Evolutionary conservation across 306 rosid genomes (phyloP).

Genomic region (Vicia sativa): DNA sequence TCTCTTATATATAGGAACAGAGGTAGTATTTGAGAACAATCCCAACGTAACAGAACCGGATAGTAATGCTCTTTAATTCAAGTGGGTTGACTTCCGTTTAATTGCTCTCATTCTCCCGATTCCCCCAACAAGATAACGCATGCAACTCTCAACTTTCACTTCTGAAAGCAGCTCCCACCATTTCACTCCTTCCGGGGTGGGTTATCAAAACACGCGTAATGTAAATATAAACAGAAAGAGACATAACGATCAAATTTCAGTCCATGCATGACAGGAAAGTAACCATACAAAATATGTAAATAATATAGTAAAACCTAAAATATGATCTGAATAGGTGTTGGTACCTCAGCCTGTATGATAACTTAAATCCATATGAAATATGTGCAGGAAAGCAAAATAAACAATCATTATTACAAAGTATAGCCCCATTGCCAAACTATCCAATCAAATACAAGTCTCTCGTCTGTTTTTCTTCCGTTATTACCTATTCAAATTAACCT

Average conservation of each 20-base stretch:
- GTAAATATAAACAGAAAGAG: too few species aligned
- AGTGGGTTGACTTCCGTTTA: too few species aligned
- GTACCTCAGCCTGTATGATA: conserved; percentile 28
- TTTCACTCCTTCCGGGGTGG: too few species aligned
- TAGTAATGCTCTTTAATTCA: too few species aligned
- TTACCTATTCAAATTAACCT: conserved; percentile 55
- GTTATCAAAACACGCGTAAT: too few species aligned
- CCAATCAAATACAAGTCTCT: conserved; percentile 53
- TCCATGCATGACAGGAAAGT: conserved; percentile 7
- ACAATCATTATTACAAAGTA: conserved; percentile 60
- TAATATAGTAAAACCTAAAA: conserved; percentile 11
- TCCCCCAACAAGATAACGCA: too few species aligned
- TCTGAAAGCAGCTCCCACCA: too few species aligned
- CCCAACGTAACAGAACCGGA: too few species aligned
- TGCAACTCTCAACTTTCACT: too few species aligned
- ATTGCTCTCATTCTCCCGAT: too few species aligned
- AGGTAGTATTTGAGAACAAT: too few species aligned
- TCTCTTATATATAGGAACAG: too few species aligned
- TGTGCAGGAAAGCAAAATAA: conserved; percentile 37
- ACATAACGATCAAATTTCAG: neutral
- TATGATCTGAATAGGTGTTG: conserved; percentile 23
- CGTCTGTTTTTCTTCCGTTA: conserved; percentile 48
- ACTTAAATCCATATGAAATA: conserved; percentile 36
- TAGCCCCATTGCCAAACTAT: conserved; percentile 50
- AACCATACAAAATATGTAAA: conserved; percentile 11